phyloP scores from a whole-genome alignment of 441 rosid genomes.

The Croton laevigatus region DNA sequence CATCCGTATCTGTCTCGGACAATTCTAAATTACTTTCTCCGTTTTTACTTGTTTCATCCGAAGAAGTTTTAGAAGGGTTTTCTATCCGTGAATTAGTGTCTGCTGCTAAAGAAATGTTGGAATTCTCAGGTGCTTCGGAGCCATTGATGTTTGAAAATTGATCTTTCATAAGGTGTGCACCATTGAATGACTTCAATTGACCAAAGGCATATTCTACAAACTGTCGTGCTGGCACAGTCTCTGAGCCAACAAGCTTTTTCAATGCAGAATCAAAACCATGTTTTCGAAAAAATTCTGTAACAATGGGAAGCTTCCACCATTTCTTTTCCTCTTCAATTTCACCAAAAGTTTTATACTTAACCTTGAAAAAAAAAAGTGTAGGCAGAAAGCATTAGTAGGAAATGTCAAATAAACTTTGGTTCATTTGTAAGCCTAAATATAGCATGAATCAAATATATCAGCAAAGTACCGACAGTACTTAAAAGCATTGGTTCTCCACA shows the following conservation, averaged over 20 bases:
- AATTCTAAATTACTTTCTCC: constrained; percentile 26
- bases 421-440: constrained; percentile 6
- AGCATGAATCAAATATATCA: neutral
- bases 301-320: constrained; percentile 80
- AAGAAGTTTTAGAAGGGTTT: constrained; percentile 30
- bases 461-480: neutral
- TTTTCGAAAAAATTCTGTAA: constrained; percentile 59
- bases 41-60: constrained; percentile 22
- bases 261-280: constrained; percentile 69
- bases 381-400: neutral
- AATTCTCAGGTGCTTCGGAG: constrained; percentile 25
- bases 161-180: constrained; percentile 41
- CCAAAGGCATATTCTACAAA: constrained; percentile 93
- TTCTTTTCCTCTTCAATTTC: constrained; percentile 74
- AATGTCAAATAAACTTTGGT: neutral
- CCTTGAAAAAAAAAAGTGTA: constrained; percentile 46
- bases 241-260: constrained; percentile 56
- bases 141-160: constrained; percentile 29
- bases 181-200: constrained; percentile 72
- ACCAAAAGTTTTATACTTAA: constrained; percentile 69
- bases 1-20: constrained; percentile 26
- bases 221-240: constrained; percentile 71
- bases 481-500: no score
- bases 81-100: constrained; percentile 35
- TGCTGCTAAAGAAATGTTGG: constrained; percentile 28